Base-by-base conservation (phyloP, 176 grass and related monocot species). In the Musa itinerans region DNA sequence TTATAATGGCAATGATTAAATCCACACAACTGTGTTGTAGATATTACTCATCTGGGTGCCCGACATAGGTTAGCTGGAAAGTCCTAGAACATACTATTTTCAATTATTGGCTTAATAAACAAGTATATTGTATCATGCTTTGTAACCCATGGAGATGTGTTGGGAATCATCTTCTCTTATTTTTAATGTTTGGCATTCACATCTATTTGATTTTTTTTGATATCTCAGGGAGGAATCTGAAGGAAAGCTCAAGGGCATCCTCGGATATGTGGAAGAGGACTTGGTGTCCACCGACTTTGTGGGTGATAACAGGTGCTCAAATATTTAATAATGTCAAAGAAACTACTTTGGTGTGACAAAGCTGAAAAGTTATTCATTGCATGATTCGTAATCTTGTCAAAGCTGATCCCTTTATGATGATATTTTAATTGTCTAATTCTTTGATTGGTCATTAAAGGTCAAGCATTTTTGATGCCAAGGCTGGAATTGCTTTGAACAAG, bases 211-310 rank as follows among this genome's bases (percentile, higher is more conserved):
- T 72, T 10, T 53, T 78, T 20, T 54, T 54, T 2, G 54, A 5
- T 1, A 51, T 69, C 48, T 2, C 79, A 97, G 93, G 87, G 86
- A 89, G n/a, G 93, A 89, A 80, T 81, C 93, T 9, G 90, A 97
- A 79, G 90, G 90, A 20, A 83, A 76, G 1, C 90, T 93, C 53
- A 97, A 97, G 78, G 93, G 93, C 69, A 93, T 93, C 77, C 65
- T 97, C 22, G 93, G 93, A 20, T 97, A 97, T n/a, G 85, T 84
- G 1, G 93, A 97, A 1, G 93, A 97, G 27, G 93, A 97, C 82
- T 87, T 97, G 71, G 93, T 97, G 71, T 97, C 93, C 78, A 79
- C 90, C 1, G 93, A 97, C 82, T 97, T 97, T 49, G 19, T 92
- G 77, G 93, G 93, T 72, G 93, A 97, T 81, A 90, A 9, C 87